phyloP scores from a whole-genome alignment of 192 early-diverging fungal species.

The Piromyces finnis region DNA sequence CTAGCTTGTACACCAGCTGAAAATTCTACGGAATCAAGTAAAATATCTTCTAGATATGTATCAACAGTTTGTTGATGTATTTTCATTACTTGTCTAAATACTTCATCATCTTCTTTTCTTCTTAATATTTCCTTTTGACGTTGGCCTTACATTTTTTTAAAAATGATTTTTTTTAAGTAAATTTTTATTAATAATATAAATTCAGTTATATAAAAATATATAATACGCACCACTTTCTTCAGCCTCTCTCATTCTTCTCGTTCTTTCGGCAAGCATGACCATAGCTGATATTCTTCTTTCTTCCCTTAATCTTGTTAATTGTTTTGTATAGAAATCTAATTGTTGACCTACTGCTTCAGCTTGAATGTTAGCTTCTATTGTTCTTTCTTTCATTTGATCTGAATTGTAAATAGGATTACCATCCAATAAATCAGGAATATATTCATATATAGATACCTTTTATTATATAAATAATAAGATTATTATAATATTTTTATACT shows the following conservation, averaged over 20 bases:
- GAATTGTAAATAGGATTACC: not conserved
- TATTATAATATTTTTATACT: no score
- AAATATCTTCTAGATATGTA: constrained; percentile 28
- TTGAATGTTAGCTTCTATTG: constrained; percentile 12
- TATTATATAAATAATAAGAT: not conserved
- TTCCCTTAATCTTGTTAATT: constrained; percentile 29
- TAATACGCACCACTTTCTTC: constrained; percentile 25
- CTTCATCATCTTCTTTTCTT: constrained; percentile 22
- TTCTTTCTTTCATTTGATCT: not conserved
- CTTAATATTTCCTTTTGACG: constrained; percentile 25
- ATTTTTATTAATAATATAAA: no score
- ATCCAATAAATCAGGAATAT: not conserved
- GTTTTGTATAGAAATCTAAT: constrained; percentile 32
- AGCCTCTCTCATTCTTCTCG: constrained; percentile 32
- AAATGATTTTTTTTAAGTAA: no score
- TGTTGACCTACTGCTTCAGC: constrained; percentile 24
- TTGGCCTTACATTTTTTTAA: constrained; percentile 7
- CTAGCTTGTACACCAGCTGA: constrained; percentile 16
- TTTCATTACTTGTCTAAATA: constrained; percentile 30
- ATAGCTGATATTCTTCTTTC: constrained; percentile 24
- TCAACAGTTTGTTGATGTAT: constrained; percentile 40
- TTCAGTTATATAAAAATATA: no score
- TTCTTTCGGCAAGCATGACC: constrained; percentile 36
- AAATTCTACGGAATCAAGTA: constrained; percentile 13
- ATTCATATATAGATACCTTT: not conserved